A percentile compares a stretch with the other conserved stretches of the same genome.
phyloP scores from a whole-genome alignment of 1,139 yeast genomes.

The Scheffersomyces cryptocercus region DNA sequence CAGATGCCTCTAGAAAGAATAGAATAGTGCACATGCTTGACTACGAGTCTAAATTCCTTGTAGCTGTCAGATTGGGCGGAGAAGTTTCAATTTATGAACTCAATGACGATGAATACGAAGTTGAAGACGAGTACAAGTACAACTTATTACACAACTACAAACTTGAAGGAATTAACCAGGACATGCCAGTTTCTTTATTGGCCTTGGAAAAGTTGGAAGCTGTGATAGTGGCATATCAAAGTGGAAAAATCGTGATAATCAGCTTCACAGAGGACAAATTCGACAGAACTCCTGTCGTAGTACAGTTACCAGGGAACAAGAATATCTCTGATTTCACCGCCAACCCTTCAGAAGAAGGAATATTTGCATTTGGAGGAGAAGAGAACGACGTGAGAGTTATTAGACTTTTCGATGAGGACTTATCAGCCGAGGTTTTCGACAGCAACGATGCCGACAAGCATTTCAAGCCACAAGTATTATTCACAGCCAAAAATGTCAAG shows the following conservation, averaged over 20 bases:
- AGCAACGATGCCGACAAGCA: constrained; percentile 9
- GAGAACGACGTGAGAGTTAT: constrained; percentile 64
- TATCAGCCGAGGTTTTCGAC: constrained; percentile 17
- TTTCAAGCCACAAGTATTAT: constrained; percentile 33
- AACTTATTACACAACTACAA: constrained; percentile 25
- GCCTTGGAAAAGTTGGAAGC: constrained; percentile 30
- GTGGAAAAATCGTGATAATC: constrained; percentile 52
- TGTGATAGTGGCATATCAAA: constrained; percentile 43
- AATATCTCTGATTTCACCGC: constrained; percentile 49
- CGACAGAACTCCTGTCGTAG: constrained; percentile 29
- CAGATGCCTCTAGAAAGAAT: constrained; percentile 25
- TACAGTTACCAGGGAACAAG: constrained; percentile 35
- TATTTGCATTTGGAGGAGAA: constrained; percentile 74
- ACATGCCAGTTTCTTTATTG: constrained; percentile 35
- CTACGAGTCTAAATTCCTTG: constrained; percentile 34
- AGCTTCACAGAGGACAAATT: constrained; percentile 29
- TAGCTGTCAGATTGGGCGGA: constrained; percentile 48
- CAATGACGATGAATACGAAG: constrained; percentile 11
- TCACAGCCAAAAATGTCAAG: constrained; percentile 64
- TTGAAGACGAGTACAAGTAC: constrained; percentile 13
- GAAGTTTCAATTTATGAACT: constrained; percentile 38
- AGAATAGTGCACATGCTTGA: constrained; percentile 28
- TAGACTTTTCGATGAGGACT: constrained; percentile 32
- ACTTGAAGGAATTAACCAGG: constrained; percentile 23
- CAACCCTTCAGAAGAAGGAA: constrained; percentile 44